Evolutionary conservation across 768 basidiomycete genomes (phyloP).

Genomic region (Agrocybe chaxingu): DNA sequence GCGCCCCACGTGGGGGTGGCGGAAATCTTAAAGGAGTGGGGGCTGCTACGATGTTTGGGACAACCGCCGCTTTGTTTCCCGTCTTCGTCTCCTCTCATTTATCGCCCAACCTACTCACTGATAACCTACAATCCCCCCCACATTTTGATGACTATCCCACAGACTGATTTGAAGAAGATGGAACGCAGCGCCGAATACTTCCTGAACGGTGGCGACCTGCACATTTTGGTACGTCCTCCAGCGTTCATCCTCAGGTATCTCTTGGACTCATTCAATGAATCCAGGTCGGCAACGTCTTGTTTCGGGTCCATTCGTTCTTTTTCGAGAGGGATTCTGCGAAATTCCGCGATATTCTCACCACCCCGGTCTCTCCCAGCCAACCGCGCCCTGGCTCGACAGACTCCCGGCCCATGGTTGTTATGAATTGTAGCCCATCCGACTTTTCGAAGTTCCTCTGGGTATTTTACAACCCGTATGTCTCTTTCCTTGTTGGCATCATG

Average conservation of each 20-base stretch:
- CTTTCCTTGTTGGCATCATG: neutral
- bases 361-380: constrained; percentile 21
- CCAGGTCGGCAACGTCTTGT: constrained; percentile 23
- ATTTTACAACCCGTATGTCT: constrained; percentile 58
- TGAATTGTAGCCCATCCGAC: constrained; percentile 40
- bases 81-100: no score
- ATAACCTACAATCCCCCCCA: no score
- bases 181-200: constrained; percentile 37
- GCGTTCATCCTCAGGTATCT: neutral
- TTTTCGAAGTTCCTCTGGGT: constrained; percentile 59
- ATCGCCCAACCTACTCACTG: no score
- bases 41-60: no score
- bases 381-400: constrained; percentile 30
- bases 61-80: no score
- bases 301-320: constrained; percentile 51
- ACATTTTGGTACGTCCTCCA: constrained; percentile 35
- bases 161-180: neutral
- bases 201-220: constrained; percentile 44
- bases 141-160: neutral
- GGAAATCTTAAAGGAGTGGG: no score
- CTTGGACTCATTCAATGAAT: neutral
- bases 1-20: no score
- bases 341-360: constrained; percentile 34
- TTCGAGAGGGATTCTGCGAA: constrained; percentile 48
- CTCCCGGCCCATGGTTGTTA: constrained; percentile 33